Evolutionary conservation across 768 basidiomycete species (phyloP).

Genomic region (Fomitopsis serialis): DNA sequence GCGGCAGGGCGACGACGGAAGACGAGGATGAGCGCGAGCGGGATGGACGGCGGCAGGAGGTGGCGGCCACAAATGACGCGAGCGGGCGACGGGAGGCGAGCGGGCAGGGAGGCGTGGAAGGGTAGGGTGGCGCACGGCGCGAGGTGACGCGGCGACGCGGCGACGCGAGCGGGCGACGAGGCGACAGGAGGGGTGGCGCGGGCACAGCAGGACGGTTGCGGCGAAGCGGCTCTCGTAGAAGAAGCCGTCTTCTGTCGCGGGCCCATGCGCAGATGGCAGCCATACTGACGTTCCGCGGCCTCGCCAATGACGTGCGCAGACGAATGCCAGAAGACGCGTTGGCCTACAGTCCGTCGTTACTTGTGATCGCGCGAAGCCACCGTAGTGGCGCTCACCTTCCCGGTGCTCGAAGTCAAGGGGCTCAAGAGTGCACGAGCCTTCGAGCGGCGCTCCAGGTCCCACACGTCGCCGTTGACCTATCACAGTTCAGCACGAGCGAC

Average conservation of each 20-base stretch:
- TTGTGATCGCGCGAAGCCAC: too few relatives aligned
- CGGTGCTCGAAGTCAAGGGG: slow-evolving; percentile 90
- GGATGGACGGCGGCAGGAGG: too few relatives aligned
- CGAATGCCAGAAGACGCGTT: slow-evolving; percentile 99
- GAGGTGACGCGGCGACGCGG: too few relatives aligned
- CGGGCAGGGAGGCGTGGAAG: too few relatives aligned
- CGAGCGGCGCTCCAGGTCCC: slow-evolving; percentile 98
- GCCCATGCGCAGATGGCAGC: slow-evolving; percentile 94
- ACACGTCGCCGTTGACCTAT: slow-evolving; percentile 80
- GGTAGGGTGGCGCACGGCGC: too few relatives aligned
- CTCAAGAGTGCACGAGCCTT: slow-evolving; percentile 73
- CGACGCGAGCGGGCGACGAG: too few relatives aligned
- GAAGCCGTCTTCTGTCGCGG: slow-evolving; percentile 96
- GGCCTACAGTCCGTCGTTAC: slow-evolving; percentile 42
- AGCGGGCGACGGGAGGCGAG: too few relatives aligned
- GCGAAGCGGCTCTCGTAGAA: slow-evolving; percentile 99
- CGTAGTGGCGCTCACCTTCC: slow-evolving; percentile 51
- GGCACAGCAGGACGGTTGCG: too few relatives aligned
- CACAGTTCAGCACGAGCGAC: background rate
- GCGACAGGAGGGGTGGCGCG: too few relatives aligned
- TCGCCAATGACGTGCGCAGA: slow-evolving; percentile 98
- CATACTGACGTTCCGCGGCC: slow-evolving; percentile 92
- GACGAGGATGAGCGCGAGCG: too few relatives aligned
- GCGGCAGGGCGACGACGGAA: too few relatives aligned
- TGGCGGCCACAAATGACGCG: too few relatives aligned